phyloP scores from a whole-genome alignment of 345 rosid genomes.

The Clausena lansium region DNA sequence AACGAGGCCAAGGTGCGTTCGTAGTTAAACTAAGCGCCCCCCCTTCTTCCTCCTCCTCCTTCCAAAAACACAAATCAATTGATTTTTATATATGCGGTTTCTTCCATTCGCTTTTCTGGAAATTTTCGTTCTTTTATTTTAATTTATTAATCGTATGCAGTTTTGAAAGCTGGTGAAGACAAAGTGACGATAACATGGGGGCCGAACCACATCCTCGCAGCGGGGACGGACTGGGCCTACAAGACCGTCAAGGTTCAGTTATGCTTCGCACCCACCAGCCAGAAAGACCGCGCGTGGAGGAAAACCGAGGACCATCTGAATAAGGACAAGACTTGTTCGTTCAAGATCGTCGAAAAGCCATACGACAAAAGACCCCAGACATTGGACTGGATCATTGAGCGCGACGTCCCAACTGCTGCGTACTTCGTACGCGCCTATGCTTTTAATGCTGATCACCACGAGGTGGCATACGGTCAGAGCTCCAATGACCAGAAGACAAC shows the following conservation, averaged over 20 bases:
- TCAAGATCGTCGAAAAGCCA: constrained; percentile 39
- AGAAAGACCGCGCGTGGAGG: constrained; percentile 73
- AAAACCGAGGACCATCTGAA: constrained; percentile 45
- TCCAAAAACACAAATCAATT: too few species aligned
- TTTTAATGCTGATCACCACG: constrained; percentile 17
- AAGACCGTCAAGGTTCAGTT: constrained; percentile 49
- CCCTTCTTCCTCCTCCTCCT: too few species aligned
- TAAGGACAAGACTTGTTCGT: constrained; percentile 69
- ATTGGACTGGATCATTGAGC: constrained; percentile 44
- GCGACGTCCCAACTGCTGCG: constrained; percentile 55
- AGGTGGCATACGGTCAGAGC: constrained; percentile 63
- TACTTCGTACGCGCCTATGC: constrained; percentile 78
- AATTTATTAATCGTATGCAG: constrained; percentile 24
- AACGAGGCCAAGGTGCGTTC: constrained; percentile 21
- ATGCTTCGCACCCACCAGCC: constrained; percentile 77
- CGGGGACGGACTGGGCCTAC: constrained; percentile 40
- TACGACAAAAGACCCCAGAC: constrained; percentile 33
- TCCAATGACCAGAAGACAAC: constrained; percentile 35
- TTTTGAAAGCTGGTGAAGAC: constrained; percentile 52
- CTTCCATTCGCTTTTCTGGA: background rate
- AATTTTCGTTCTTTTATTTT: background rate
- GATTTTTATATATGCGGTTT: too few species aligned
- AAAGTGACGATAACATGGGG: constrained; percentile 56
- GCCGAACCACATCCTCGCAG: constrained; percentile 37
- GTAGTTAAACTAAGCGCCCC: too few species aligned